A percentile compares a stretch with the other conserved stretches of the same genome.
Conservation (phyloP, 768 basidiomycete species). For the Xerocomellus intermedius region DNA sequence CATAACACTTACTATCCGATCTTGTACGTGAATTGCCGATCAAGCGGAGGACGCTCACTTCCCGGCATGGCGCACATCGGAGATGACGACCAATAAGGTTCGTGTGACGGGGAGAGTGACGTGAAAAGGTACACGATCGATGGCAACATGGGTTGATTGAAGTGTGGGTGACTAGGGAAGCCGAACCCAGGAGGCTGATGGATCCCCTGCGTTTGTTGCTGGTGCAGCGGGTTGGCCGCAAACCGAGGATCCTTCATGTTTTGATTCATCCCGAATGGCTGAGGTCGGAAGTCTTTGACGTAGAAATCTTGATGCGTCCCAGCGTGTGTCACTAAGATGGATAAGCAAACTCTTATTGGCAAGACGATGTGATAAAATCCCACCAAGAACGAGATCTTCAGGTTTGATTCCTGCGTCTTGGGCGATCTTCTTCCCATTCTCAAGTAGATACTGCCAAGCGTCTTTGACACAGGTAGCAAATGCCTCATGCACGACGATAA, state of each 20-base stretch:
- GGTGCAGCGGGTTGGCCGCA: conserved; percentile 6
- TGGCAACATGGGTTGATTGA: conserved; percentile 32
- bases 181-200: conserved; percentile 15
- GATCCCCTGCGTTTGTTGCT: conserved; percentile 15
- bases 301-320: conserved; percentile 43
- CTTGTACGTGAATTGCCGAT: conserved; percentile 28
- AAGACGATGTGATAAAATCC: not conserved
- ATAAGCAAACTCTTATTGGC: not conserved
- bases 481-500: conserved; percentile 38
- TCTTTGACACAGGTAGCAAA: conserved; percentile 28
- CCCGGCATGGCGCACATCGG: conserved; percentile 27
- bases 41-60: conserved; percentile 19
- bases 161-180: conserved; percentile 9
- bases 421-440: conserved; percentile 33
- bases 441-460: conserved; percentile 41
- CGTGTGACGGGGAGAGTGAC: conserved; percentile 30
- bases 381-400: conserved; percentile 43
- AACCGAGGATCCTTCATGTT: conserved; percentile 5
- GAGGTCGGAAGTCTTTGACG: conserved; percentile 34
- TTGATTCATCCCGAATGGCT: conserved; percentile 17
- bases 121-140: conserved; percentile 45
- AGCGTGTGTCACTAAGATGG: conserved; percentile 37
- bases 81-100: conserved; percentile 41
- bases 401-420: conserved; percentile 35
- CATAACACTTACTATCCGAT: conserved; percentile 29